A percentile compares a stretch with the other conserved stretches of the same genome.
Evolutionary conservation across 805 yeast species (phyloP).

Genomic region (Candida peoriensis): DNA sequence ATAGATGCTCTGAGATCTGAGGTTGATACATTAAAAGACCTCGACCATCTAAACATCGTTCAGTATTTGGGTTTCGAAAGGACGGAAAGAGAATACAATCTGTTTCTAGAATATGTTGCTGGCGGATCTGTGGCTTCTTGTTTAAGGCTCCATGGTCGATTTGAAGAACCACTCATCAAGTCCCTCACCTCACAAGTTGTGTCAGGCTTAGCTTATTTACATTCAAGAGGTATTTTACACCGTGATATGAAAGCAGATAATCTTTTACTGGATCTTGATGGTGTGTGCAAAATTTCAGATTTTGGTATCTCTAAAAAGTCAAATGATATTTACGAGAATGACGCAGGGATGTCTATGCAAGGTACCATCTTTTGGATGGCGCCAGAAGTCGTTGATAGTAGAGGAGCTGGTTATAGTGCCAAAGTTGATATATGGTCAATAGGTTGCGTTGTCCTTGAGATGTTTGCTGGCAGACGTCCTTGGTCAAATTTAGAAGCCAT

Average conservation of each 20-base stretch:
- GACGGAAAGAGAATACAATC: conserved; percentile 64
- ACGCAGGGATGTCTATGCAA: conserved; percentile 96
- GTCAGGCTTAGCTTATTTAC: conserved; percentile 82
- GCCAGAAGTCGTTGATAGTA: conserved; percentile 92
- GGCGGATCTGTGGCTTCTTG: conserved; percentile 95
- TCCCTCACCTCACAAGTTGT: conserved; percentile 76
- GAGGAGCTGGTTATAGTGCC: conserved; percentile 92
- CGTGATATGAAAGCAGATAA: conserved; percentile 96
- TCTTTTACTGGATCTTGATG: conserved; percentile 80
- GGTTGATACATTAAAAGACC: conserved; percentile 88
- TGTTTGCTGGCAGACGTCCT: conserved; percentile 96
- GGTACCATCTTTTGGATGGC: conserved; percentile 99
- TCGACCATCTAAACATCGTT: conserved; percentile 91
- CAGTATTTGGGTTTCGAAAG: conserved; percentile 94
- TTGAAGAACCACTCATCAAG: conserved; percentile 71
- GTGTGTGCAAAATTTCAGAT: conserved; percentile 91
- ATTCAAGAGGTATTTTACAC: conserved; percentile 81
- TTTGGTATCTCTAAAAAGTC: conserved; percentile 92
- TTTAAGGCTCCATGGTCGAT: conserved; percentile 74
- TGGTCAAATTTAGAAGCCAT: conserved; percentile 96
- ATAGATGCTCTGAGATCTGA: conserved; percentile 84
- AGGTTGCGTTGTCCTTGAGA: conserved; percentile 95
- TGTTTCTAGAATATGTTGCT: conserved; percentile 93
- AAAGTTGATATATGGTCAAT: conserved; percentile 97
- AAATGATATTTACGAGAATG: conserved; percentile 80